phyloP scores from a whole-genome alignment of 768 basidiomycete genomes.

The Mycena rosella region DNA sequence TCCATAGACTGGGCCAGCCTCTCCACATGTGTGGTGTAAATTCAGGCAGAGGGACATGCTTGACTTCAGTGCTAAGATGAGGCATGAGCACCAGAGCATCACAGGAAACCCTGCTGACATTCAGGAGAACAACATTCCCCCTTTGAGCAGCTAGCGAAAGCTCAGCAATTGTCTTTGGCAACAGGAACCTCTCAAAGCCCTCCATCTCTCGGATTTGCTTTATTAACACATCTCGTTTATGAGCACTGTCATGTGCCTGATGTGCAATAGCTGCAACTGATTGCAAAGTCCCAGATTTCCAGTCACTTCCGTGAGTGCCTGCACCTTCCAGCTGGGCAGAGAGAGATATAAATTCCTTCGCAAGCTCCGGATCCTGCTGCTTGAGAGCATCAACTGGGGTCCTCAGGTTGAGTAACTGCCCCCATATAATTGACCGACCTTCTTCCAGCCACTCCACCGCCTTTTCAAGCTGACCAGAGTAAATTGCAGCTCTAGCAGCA shows the following conservation, averaged over 20 bases:
- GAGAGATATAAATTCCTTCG: conserved; percentile 21
- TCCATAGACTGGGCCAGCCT: no score
- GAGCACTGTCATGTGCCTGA: not conserved
- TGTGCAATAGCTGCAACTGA: not conserved
- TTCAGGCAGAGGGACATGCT: no score
- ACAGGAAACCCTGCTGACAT: conserved; percentile 19
- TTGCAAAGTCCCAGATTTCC: no score
- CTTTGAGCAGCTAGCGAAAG: conserved; percentile 20
- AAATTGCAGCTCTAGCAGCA: conserved; percentile 32
- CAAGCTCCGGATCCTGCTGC: conserved; percentile 15
- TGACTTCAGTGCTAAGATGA: no score
- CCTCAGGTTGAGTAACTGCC: conserved; percentile 41
- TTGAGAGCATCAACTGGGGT: conserved; percentile 42
- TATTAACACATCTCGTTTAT: conserved; percentile 15
- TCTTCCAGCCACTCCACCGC: conserved; percentile 47
- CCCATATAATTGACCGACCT: conserved; percentile 44
- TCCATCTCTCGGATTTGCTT: conserved; percentile 31
- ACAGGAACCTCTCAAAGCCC: conserved; percentile 35
- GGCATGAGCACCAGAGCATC: no score
- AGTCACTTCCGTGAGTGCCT: not conserved
- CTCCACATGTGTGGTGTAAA: no score
- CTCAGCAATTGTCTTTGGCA: conserved; percentile 25
- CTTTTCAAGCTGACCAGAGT: conserved; percentile 13
- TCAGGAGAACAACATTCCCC: conserved; percentile 39
- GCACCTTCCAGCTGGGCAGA: conserved; percentile 21